Evolutionary conservation across 352 stramenopile species (phyloP), one percentile per base, ranked within the genome.

Genomic region (Pythium sp.): DNA sequence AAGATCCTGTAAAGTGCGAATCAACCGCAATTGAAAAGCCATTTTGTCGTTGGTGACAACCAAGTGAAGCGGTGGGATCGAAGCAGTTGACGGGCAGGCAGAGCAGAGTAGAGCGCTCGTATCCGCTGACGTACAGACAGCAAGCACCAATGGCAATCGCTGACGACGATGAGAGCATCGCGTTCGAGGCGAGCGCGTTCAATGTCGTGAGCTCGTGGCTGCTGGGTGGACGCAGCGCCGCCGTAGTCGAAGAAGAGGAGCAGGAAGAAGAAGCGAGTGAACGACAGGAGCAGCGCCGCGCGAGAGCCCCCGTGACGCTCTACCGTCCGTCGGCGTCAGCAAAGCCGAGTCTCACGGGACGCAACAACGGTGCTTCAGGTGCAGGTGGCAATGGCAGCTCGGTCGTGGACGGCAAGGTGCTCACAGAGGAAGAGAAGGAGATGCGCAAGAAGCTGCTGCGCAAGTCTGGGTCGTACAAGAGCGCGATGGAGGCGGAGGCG

Each of bases 381-480:
- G 22, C 32, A 1, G 28, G 22, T 15, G 8, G 36, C 1, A 49
- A 9, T 41, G 20, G 65, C 24, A 49, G 67, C 8, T 62, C 30
- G 20, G 20, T 58, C 1, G 47, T 46, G 9, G 60, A 68, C 24
- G 54, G 60, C 34, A 76, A 75, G 2, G 63, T 68, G 24, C 65
- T 88, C n/a, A 90, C 78, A 1, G 74, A 86, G 41, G 67, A 90
- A 49, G 81, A 93, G 73, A 76, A 84, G 9, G 77, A 87, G 65
- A 89, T 91, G 79, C 90, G 87, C 72, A 81, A 78, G 46, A 93
- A 93, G 63, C 32, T 92, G 24, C 66, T 91, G 72, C 79, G 79
- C 32, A 90, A 91, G 32, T 73, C 76, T 6, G 72, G 73, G 1
- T 71, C 70, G n/a, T 79, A 78, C n/a, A 67, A 54, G 5, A 46